Evolutionary conservation across 208 protist species (phyloP), one percentile per base, ranked within the genome.

Genomic region (Leishmania tarentolae): DNA sequence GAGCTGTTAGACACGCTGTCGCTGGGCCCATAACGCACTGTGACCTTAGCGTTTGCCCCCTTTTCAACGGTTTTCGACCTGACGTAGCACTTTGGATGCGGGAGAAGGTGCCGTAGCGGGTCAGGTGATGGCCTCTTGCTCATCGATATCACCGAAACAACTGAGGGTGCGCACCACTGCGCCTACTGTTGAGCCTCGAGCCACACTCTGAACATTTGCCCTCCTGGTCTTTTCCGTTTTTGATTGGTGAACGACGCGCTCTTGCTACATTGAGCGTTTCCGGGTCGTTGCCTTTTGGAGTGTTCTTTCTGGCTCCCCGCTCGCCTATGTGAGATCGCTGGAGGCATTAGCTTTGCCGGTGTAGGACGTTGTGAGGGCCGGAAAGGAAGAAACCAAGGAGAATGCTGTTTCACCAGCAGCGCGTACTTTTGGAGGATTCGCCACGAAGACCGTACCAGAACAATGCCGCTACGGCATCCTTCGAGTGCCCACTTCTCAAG

Each of bases 371-470:
- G 40, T 21, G 15, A 28, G 31, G 56, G 40, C 53, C 11, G 8
- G 8, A 4, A 65, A 15, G 24, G 7, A 35, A 40, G 35, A 52
- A 50, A 4, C 37, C 19, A 42, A 11, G 4, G 37, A 40, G 66
- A 8, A 92, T 97, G 87, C 61, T 91, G 28, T 97, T 97, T 86
- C 76, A 83, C 44, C 40, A 13, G 24, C 80, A 28, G 2, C 90
- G 85, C 24, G 40, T 93, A 44, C 82, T 96, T 0, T 82, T 75
- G 11, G 87, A 86, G 15, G 78, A 79, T 28, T 89, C 81, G 50
- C 91, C 90, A 56, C 70, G 91, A n/a, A 65, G 68, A 28, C 63
- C 73, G 72, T 97, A 97, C 72, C 85, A 89, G 61, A 90, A 86
- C 15, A 95, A 81, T 44, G 52, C 86, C 46, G 80, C 83, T 50